phyloP scores from a whole-genome alignment of 2,329 filamentous ascomycete species.

The Aspergillus caelatus region DNA sequence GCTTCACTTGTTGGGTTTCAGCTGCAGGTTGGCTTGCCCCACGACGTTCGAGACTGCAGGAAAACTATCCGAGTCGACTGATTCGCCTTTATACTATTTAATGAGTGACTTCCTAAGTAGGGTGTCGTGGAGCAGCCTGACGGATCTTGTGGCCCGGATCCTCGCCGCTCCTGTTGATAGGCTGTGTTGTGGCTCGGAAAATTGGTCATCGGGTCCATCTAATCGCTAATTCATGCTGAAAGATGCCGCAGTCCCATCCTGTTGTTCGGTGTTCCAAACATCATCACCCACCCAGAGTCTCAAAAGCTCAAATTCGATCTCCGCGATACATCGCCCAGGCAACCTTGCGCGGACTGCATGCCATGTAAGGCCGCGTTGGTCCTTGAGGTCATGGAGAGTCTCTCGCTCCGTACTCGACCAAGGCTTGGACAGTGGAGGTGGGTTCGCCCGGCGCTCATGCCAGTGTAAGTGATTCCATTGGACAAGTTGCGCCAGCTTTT shows the following conservation, averaged over 20 bases:
- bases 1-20: background rate
- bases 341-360: constrained; percentile 29
- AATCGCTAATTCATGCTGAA: background rate
- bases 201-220: constrained; percentile 6
- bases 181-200: background rate
- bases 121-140: background rate
- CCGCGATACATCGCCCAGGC: constrained; percentile 31
- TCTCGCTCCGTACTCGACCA: constrained; percentile 34
- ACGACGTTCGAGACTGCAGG: background rate
- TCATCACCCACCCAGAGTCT: constrained; percentile 33
- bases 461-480: constrained; percentile 35
- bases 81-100: background rate
- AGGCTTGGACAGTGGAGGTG: constrained; percentile 27
- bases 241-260: constrained; percentile 2
- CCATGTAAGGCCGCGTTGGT: constrained; percentile 35
- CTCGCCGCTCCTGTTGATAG: background rate
- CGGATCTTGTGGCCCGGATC: background rate
- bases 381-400: constrained; percentile 29
- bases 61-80: background rate
- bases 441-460: constrained; percentile 28
- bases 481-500: constrained; percentile 23
- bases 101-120: background rate
- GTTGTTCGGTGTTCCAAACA: constrained; percentile 15
- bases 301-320: constrained; percentile 39
- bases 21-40: background rate